These are phyloP conservation scores for Ustilago nuda DNA, from an alignment of 1,284 basidiomycete species.

Conservation along the genomic window DNA sequence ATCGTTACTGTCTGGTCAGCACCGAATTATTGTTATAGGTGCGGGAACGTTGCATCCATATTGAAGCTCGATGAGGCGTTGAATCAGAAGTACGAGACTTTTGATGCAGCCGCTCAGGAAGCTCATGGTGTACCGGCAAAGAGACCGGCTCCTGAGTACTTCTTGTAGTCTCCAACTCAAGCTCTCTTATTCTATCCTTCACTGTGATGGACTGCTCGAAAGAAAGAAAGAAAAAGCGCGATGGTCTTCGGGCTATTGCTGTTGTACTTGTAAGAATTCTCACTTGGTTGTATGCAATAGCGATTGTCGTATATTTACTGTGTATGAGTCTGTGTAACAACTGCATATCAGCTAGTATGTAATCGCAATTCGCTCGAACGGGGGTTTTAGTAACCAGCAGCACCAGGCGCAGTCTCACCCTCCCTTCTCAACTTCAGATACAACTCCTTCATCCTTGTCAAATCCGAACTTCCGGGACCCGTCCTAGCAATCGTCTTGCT, in stretches of 20 bases:
- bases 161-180: slow-evolving; percentile 39
- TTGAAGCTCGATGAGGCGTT: slow-evolving; percentile 65
- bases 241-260: neutral
- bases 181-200: neutral
- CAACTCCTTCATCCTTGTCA: slow-evolving; percentile 83
- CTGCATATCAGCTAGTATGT: neutral
- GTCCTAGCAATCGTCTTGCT: slow-evolving; percentile 92
- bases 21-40: slow-evolving; percentile 92
- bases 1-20: slow-evolving; percentile 99
- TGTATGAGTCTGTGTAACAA: neutral
- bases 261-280: slow-evolving; percentile 23
- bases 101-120: slow-evolving; percentile 64
- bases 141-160: slow-evolving; percentile 64
- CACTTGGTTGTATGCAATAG: slow-evolving; percentile 1
- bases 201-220: neutral
- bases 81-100: slow-evolving; percentile 67
- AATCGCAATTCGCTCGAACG: neutral
- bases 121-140: slow-evolving; percentile 65
- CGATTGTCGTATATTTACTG: neutral
- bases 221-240: neutral
- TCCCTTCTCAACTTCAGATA: slow-evolving; percentile 62
- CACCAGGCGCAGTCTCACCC: slow-evolving; percentile 66
- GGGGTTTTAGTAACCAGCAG: slow-evolving; percentile 58
- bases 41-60: slow-evolving; percentile 66
- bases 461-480: slow-evolving; percentile 87